Conservation (phyloP, 768 basidiomycete species). For the Suillus ampliporus region DNA sequence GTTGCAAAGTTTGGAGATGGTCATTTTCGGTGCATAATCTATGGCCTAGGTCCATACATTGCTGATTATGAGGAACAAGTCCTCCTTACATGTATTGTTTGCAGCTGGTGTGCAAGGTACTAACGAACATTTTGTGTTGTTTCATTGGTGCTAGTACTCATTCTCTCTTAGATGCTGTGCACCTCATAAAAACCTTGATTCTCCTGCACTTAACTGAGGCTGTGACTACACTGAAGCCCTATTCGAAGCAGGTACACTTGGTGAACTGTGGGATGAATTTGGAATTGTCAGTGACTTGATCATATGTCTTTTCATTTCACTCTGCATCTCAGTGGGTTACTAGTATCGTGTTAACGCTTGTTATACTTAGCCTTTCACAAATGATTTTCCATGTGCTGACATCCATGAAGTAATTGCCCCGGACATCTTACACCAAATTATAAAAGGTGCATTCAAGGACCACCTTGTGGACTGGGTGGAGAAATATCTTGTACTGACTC, state of each 20-base stretch:
- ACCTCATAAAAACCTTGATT: not conserved
- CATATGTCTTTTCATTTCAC: slow-evolving; percentile 25
- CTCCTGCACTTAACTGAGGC: not conserved
- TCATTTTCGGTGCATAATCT: slow-evolving; percentile 24
- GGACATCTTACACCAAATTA: slow-evolving; percentile 51
- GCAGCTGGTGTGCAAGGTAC: slow-evolving; percentile 25
- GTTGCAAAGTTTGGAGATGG: slow-evolving; percentile 25
- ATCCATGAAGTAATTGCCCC: slow-evolving; percentile 44
- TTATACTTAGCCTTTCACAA: slow-evolving; percentile 6
- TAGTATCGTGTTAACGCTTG: too few relatives aligned
- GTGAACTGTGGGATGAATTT: slow-evolving; percentile 37
- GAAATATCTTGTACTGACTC: slow-evolving; percentile 31
- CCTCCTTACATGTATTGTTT: slow-evolving; percentile 20
- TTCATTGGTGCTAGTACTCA: too few relatives aligned
- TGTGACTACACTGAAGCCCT: not conserved
- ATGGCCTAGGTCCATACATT: slow-evolving; percentile 26
- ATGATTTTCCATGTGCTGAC: slow-evolving; percentile 14
- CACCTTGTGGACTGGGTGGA: slow-evolving; percentile 45
- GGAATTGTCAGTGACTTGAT: slow-evolving; percentile 39
- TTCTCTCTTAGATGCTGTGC: not conserved
- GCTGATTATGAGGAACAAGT: slow-evolving; percentile 29
- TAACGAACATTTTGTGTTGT: too few relatives aligned
- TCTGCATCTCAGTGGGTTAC: not conserved
- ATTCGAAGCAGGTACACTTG: not conserved
- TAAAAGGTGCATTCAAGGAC: slow-evolving; percentile 53